Evolutionary conservation across 371 early-diverging fungal genomes (phyloP).

Genomic region (Capniomyces stellatus): DNA sequence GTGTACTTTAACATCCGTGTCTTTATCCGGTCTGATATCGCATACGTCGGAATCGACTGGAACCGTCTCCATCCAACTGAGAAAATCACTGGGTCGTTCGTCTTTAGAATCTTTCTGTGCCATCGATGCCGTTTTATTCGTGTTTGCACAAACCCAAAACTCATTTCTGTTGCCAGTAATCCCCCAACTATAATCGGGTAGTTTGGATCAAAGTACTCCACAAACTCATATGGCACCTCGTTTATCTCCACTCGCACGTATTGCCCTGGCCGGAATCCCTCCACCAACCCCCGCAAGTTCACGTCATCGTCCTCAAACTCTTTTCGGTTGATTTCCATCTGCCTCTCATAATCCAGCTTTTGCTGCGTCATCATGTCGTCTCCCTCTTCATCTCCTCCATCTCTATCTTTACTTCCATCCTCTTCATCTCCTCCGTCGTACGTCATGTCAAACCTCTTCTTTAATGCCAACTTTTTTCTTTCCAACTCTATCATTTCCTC

Average conservation of each 20-base stretch:
- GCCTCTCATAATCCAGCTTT: constrained; percentile 27
- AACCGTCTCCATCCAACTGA: constrained; percentile 98
- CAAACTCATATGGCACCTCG: constrained; percentile 83
- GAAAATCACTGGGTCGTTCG: constrained; percentile 91
- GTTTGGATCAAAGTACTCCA: constrained; percentile 68
- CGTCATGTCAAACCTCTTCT: constrained; percentile 78
- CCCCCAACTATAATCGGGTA: constrained; percentile 86
- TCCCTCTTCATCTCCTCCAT: constrained; percentile 70
- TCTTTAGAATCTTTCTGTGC: constrained; percentile 91
- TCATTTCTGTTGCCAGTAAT: constrained; percentile 64
- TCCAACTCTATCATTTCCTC: constrained; percentile 30
- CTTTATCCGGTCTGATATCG: constrained; percentile 77
- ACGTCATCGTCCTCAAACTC: constrained; percentile 80
- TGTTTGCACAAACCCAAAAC: constrained; percentile 82
- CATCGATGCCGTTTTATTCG: constrained; percentile 97
- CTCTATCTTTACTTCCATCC: constrained; percentile 33
- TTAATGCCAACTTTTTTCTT: constrained; percentile 72
- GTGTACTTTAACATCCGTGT: constrained; percentile 98
- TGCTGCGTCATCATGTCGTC: constrained; percentile 49
- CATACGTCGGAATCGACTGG: constrained; percentile 92
- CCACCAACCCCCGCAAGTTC: constrained; percentile 51
- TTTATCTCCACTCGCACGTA: constrained; percentile 83
- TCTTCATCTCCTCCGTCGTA: constrained; percentile 62
- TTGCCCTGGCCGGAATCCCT: constrained; percentile 76
- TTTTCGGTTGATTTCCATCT: constrained; percentile 52